phyloP scores from a whole-genome alignment of 2,329 filamentous ascomycete species.

The Calonectria multiphialidica region DNA sequence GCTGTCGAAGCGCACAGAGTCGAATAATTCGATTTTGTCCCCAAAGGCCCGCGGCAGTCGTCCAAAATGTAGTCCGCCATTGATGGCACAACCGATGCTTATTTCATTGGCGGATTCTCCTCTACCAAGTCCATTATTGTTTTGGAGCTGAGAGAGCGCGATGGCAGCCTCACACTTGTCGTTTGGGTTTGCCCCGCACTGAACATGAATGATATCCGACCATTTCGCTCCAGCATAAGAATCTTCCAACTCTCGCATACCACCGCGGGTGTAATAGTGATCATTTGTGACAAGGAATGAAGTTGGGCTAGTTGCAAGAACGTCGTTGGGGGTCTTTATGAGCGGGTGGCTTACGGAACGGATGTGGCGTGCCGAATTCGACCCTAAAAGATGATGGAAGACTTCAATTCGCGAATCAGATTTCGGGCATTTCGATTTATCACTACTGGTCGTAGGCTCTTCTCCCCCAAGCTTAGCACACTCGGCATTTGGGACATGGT shows the following conservation, averaged over 20 bases:
- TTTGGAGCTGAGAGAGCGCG: conserved; percentile 59
- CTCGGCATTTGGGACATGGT: conserved; percentile 66
- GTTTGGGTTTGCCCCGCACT: conserved; percentile 49
- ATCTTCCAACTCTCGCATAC: conserved; percentile 61
- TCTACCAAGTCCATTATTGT: conserved; percentile 69
- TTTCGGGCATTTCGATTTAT: conserved; percentile 47
- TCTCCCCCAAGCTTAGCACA: conserved; percentile 38
- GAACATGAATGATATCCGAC: conserved; percentile 59
- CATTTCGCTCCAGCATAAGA: conserved; percentile 55
- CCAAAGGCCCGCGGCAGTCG: conserved; percentile 34
- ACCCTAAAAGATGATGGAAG: conserved; percentile 65
- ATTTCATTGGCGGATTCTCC: conserved; percentile 57
- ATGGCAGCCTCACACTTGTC: conserved; percentile 48
- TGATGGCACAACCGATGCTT: conserved; percentile 55
- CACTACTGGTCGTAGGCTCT: conserved; percentile 4
- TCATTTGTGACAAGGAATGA: conserved; percentile 73
- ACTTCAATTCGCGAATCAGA: conserved; percentile 68
- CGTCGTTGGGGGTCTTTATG: conserved; percentile 70
- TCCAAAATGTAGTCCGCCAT: conserved; percentile 61
- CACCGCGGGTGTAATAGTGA: conserved; percentile 64
- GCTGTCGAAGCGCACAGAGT: conserved; percentile 57
- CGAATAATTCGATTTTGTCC: conserved; percentile 48
- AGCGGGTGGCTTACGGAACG: conserved; percentile 66
- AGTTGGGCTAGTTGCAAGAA: conserved; percentile 59
- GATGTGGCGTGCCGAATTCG: conserved; percentile 56